Evolutionary conservation across 257 asterid genomes (phyloP), one percentile per base, ranked within the genome.

Genomic region (Ballota nigra): DNA sequence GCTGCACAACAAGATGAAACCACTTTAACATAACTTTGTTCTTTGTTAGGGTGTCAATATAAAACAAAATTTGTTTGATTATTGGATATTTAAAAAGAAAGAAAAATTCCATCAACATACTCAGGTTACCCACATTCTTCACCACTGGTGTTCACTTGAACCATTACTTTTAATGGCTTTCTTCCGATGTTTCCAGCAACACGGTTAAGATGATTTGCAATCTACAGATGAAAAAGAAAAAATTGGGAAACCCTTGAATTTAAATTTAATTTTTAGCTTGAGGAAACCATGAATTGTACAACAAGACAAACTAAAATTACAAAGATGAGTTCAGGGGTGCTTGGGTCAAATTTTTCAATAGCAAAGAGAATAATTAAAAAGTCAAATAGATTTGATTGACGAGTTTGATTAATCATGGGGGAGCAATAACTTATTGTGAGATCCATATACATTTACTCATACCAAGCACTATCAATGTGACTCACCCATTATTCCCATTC

Each of bases 91-190:
- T 6, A 11, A 8, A 74, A 64, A 34, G 40, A 28, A 22, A 51
- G 63, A 69, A 56, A 45, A 10, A 33, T 0, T 28, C 69, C n/a
- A 70, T 63, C 13, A 78, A 66, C 68, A 71, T 69, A 75, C 70
- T 63, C 75, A 78, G 74, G 83, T 76, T 87, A 89, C 97, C 78
- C 82, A 93, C 98, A 86, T 89, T 81, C 96, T 91, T 94, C 98
- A 66, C 98, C 97, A 68, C 98, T 94, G 5, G 98, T 94, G 68
- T 94, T 94, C 49, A 94, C 98, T 89, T 94, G 98, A 80, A 94
- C 83, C 79, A 91, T 64, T 55, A 94, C 96, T 86, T 86, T 91
- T 79, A 94, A 74, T 33, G 95, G 97, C 63, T 86, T 85, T 79
- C 98, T 89, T 82, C 96, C 97, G 26, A 84, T 85, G 80, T 76